Base-by-base conservation (phyloP, 306 rosid species). In the Ammopiptanthus mongolicus region DNA sequence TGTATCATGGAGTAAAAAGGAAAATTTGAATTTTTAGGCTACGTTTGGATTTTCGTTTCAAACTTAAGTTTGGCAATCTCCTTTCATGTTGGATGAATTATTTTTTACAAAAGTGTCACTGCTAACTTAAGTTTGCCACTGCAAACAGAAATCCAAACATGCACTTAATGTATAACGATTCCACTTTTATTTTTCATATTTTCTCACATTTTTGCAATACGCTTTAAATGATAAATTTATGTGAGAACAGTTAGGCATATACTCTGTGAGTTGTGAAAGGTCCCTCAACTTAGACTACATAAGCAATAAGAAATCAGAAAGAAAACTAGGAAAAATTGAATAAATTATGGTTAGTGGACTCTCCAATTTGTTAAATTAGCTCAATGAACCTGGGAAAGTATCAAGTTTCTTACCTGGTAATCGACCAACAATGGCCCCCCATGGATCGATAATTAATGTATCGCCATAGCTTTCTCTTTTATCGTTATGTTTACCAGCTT, bases 381-480 rank as follows among this genome's bases (percentile, higher is more conserved):
- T 44, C 33, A 59, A 60, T 11, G 58, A 59, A 42, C 47, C 29
- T 3, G 60, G 42, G 63, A 46, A 65, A 23, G 56, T 66, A 18
- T 73, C 48, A 36, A 47, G 65, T 85, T 72, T 63, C 84, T 90
- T 66, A 95, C 99, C 97, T 4, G 97, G 87, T 34, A 88, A 83
- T 72, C 87, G 87, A 60, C 97, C 89, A 75, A 92, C 85, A 79
- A 95, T 42, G 60, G 89, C 86, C 39, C 99, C 97, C 99, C 99
- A 92, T 14, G 97, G 99, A 80, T 95, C 97, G 15, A 95, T 89
- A 60, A 95, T 90, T 77, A 95, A 78, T 71, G 99, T 75, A 68
- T 92, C 96, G 8, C 97, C 99, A 8, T 90, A 87, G 86, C 97
- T 88, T 84, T 95, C 97, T 81, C 99, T 91, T 69, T 87, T 88